Evolutionary conservation across 1,284 basidiomycete species (phyloP).

Genomic region (Singerocomus inundabilis): DNA sequence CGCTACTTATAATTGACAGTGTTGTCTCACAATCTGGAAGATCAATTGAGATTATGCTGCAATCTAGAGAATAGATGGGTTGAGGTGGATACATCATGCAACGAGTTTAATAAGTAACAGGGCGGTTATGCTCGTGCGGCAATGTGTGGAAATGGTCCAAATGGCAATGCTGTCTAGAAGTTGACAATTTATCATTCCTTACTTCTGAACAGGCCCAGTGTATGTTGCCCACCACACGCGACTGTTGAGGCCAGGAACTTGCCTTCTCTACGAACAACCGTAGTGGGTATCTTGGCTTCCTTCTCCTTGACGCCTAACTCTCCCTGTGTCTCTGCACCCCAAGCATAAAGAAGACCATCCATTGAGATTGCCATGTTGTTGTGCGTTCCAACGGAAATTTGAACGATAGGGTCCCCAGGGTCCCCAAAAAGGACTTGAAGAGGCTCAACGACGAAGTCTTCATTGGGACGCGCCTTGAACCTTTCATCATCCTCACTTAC

Average conservation of each 20-base stretch:
- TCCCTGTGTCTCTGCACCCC: conserved; percentile 80
- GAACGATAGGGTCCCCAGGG: conserved; percentile 66
- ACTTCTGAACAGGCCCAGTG: conserved; percentile 65
- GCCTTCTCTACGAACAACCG: conserved; percentile 68
- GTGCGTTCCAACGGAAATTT: conserved; percentile 75
- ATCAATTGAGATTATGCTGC: not conserved
- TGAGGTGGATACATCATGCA: conserved; percentile 24
- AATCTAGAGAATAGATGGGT: conserved; percentile 7
- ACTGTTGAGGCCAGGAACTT: conserved; percentile 60
- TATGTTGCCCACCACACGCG: conserved; percentile 72
- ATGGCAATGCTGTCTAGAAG: conserved; percentile 15
- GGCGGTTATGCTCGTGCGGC: conserved; percentile 12
- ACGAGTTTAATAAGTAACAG: conserved; percentile 26
- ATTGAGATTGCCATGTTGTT: conserved; percentile 81
- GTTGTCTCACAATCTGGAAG: not conserved
- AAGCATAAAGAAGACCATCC: conserved; percentile 79
- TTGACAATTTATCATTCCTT: conserved; percentile 34
- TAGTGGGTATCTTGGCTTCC: conserved; percentile 55
- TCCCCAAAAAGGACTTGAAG: conserved; percentile 65
- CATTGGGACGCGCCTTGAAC: conserved; percentile 50
- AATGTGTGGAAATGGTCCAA: conserved; percentile 21
- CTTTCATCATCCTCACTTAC: conserved; percentile 58
- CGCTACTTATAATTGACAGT: conserved; percentile 48
- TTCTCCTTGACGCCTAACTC: conserved; percentile 65
- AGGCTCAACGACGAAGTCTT: conserved; percentile 62